These are phyloP conservation scores for Tolypocladium album DNA, from an alignment of 2,329 filamentous ascomycete genomes.

Conservation along the genomic window DNA sequence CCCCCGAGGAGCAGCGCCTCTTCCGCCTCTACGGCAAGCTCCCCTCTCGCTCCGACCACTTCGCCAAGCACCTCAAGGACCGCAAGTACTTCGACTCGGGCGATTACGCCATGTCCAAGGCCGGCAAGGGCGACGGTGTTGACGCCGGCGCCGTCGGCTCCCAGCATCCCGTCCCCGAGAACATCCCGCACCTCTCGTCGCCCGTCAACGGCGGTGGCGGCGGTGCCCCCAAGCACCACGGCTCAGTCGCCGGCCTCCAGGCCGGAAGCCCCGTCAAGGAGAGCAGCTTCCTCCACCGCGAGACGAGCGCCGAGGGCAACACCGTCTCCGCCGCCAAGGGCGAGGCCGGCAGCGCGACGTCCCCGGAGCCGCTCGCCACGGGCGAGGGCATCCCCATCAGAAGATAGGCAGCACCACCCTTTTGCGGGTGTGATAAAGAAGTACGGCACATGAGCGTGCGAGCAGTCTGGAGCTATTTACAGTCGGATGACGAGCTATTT, in stretches of 20 bases:
- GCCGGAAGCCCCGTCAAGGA: conserved; percentile 83
- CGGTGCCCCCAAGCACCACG: conserved; percentile 26
- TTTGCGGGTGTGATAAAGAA: background rate
- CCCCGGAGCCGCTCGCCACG: conserved; percentile 12
- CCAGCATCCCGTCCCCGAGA: conserved; percentile 88
- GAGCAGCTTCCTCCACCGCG: conserved; percentile 73
- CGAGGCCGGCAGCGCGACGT: conserved; percentile 19
- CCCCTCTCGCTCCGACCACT: conserved; percentile 87
- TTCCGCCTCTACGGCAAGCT: conserved; percentile 98
- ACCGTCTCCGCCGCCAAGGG: conserved; percentile 18
- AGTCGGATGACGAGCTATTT: background rate
- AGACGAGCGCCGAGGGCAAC: conserved; percentile 58
- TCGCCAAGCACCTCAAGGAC: conserved; percentile 98
- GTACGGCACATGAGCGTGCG: background rate
- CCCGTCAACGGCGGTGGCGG: conserved; percentile 36
- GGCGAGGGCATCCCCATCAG: conserved; percentile 50
- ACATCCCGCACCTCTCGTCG: conserved; percentile 80
- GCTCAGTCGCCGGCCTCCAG: conserved; percentile 37
- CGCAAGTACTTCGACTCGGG: conserved; percentile 98
- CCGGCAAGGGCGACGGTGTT: conserved; percentile 88
- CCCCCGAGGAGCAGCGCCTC: conserved; percentile 88
- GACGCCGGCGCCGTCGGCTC: conserved; percentile 90
- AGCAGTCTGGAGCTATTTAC: background rate
- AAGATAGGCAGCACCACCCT: conserved; percentile 28
- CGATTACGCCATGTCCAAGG: conserved; percentile 94